A percentile compares a stretch with the other conserved stretches of the same genome.
Evolutionary conservation across 805 yeast genomes (phyloP).

Genomic region (Pichia deserticola): DNA sequence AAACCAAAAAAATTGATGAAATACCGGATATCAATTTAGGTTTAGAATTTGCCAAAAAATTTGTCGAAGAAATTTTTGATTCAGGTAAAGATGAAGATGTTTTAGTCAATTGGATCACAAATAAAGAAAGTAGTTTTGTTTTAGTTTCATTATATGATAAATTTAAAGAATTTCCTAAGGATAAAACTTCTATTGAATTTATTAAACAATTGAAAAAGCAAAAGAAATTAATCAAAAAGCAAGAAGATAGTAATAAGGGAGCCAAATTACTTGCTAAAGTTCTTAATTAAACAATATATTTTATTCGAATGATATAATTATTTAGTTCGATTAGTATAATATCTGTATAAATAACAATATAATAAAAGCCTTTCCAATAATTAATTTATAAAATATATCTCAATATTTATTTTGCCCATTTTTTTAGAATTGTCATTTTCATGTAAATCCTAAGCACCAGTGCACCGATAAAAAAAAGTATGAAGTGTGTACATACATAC

Average conservation of each 20-base stretch:
- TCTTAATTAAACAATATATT: not conserved
- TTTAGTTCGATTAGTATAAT: too few species aligned
- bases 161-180: conserved; percentile 35
- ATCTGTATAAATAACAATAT: too few species aligned
- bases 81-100: conserved; percentile 46
- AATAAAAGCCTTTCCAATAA: too few species aligned
- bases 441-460: too few species aligned
- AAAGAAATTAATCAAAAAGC: conserved; percentile 36
- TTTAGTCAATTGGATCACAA: conserved; percentile 56
- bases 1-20: conserved; percentile 44
- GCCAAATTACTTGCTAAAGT: conserved; percentile 44
- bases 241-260: conserved; percentile 51
- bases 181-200: conserved; percentile 38
- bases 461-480: too few species aligned
- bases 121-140: conserved; percentile 68
- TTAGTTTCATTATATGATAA: conserved; percentile 74
- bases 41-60: conserved; percentile 47
- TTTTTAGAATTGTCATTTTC: too few species aligned
- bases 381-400: too few species aligned
- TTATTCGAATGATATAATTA: too few species aligned
- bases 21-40: conserved; percentile 44
- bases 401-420: too few species aligned
- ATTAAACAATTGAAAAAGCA: conserved; percentile 45
- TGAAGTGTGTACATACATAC: too few species aligned
- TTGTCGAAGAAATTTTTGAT: conserved; percentile 35